Conservation (phyloP, 371 early-diverging fungal genomes). For the Mortierella sp. region DNA sequence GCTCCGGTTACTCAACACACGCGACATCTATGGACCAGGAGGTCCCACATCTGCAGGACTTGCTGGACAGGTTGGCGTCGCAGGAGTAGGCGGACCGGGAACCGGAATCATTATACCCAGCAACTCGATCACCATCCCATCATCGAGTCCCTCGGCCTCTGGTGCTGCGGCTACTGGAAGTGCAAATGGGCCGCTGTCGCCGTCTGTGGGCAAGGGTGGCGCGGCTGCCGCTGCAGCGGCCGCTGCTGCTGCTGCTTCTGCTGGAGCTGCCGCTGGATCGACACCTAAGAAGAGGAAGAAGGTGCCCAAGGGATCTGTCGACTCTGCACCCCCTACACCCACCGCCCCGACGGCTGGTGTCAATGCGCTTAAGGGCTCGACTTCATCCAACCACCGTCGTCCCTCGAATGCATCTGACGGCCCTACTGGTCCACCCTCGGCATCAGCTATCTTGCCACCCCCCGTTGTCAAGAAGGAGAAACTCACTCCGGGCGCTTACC, state of each 20-base stretch:
- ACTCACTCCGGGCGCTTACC: slow-evolving; percentile 81
- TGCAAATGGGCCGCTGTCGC: slow-evolving; percentile 36
- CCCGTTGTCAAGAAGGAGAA: slow-evolving; percentile 71
- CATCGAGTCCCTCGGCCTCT: slow-evolving; percentile 20
- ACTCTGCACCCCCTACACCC: slow-evolving; percentile 6
- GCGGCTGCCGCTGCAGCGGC: not conserved
- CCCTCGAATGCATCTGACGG: slow-evolving; percentile 33
- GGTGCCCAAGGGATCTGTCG: slow-evolving; percentile 44
- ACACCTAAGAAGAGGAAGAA: slow-evolving; percentile 47
- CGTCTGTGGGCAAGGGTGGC: slow-evolving; percentile 26
- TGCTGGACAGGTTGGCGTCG: slow-evolving; percentile 31
- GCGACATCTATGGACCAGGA: slow-evolving; percentile 65
- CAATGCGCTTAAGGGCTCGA: slow-evolving; percentile 33
- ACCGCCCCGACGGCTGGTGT: slow-evolving; percentile 14
- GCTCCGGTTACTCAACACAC: slow-evolving; percentile 70
- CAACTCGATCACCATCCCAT: slow-evolving; percentile 55
- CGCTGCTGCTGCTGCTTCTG: slow-evolving; percentile 4
- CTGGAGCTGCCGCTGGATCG: slow-evolving; percentile 5
- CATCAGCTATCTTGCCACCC: slow-evolving; percentile 29
- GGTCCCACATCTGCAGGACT: slow-evolving; percentile 55
- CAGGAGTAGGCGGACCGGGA: slow-evolving; percentile 45
- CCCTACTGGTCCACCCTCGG: slow-evolving; percentile 8
- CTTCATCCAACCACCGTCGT: slow-evolving; percentile 23
- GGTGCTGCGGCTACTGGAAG: slow-evolving; percentile 4
- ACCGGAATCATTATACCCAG: slow-evolving; percentile 63